Evolutionary conservation across 371 early-diverging fungal species (phyloP).

Genomic region (Massospora cicadina): DNA sequence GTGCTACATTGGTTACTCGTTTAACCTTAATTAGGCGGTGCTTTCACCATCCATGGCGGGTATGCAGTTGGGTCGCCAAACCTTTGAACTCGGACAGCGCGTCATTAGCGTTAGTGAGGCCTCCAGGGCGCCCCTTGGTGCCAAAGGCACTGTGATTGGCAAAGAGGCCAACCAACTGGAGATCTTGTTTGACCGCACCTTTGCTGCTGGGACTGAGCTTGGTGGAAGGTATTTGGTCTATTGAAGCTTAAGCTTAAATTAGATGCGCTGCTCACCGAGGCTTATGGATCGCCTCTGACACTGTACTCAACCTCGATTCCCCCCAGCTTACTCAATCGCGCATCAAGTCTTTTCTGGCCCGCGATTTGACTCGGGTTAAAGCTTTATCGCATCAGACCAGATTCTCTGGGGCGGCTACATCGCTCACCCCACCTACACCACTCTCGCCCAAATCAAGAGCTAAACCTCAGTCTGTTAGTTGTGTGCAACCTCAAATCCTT

Average conservation of each 20-base stretch:
- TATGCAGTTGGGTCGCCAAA: constrained; percentile 46
- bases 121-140: constrained; percentile 61
- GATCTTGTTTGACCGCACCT: constrained; percentile 64
- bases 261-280: constrained; percentile 45
- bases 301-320: constrained; percentile 34
- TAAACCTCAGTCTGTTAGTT: background rate
- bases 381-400: background rate
- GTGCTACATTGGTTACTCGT: background rate
- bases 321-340: constrained; percentile 20
- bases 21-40: constrained; percentile 24
- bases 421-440: background rate
- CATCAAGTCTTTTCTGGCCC: background rate
- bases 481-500: background rate
- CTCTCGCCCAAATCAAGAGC: background rate
- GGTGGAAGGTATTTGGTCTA: constrained; percentile 31
- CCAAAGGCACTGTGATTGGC: constrained; percentile 69
- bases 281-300: constrained; percentile 27
- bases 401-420: too few species aligned
- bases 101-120: constrained; percentile 56
- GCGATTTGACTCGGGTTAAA: background rate
- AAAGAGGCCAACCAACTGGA: constrained; percentile 53
- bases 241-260: background rate
- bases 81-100: constrained; percentile 74
- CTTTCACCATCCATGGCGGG: constrained; percentile 63
- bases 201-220: constrained; percentile 61